A percentile compares a stretch with the other conserved stretches of the same genome.
Conservation (phyloP, 495 filamentous ascomycete genomes). For the Penicillium parvum region DNA sequence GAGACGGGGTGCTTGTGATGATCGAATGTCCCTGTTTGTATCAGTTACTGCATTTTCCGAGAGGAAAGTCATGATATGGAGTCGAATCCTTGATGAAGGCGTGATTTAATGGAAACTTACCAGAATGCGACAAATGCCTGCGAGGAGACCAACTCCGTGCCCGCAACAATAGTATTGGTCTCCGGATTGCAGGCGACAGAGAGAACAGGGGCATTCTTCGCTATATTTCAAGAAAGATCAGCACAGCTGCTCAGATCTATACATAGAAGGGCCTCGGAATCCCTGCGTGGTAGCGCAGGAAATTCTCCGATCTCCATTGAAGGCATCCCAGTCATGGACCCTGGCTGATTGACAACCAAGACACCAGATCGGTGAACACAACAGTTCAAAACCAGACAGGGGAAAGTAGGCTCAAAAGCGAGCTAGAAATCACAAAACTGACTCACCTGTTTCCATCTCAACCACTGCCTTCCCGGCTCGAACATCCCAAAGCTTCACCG, state of each 20-base stretch:
- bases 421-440: conserved; percentile 4
- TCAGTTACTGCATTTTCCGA: too few species aligned
- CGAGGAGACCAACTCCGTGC: conserved; percentile 71
- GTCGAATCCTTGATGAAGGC: too few species aligned
- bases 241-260: neutral
- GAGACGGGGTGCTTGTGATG: conserved; percentile 44
- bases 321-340: conserved; percentile 3
- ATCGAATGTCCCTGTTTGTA: conserved; percentile 63
- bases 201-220: conserved; percentile 51
- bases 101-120: conserved; percentile 46
- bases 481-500: conserved; percentile 45
- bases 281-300: conserved; percentile 4
- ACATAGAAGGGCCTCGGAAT: too few species aligned
- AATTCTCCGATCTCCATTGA: conserved; percentile 12
- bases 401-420: conserved; percentile 2
- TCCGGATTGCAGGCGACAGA: conserved; percentile 60
- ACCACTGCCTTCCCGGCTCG: conserved; percentile 31
- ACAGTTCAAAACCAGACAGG: conserved; percentile 1
- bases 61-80: too few species aligned
- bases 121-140: conserved; percentile 72
- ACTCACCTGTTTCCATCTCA: conserved; percentile 41
- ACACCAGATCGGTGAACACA: neutral
- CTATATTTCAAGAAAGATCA: conserved; percentile 20
- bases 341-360: neutral
- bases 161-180: conserved; percentile 62